These are phyloP conservation scores for Phaeomoniella chlamydospora DNA, from an alignment of 2,329 filamentous ascomycete species.

Conservation along the genomic window DNA sequence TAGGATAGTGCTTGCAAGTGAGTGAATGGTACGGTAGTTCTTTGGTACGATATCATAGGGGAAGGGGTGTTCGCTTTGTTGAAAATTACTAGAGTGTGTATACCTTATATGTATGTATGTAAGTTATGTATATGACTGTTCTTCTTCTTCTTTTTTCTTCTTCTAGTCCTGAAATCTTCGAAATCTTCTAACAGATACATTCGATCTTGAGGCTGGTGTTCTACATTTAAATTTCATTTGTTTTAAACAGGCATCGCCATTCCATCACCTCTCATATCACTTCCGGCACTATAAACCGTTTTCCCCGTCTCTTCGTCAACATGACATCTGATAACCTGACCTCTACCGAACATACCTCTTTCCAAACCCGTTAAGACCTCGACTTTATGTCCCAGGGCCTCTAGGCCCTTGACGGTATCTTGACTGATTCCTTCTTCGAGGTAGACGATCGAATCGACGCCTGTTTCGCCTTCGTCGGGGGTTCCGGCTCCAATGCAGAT, in stretches of 20 bases:
- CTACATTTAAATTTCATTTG: no score
- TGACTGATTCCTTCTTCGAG: constrained; percentile 70
- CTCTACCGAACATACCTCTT: constrained; percentile 64
- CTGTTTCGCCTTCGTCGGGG: constrained; percentile 44
- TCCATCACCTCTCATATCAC: constrained; percentile 78
- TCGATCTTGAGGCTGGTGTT: no score
- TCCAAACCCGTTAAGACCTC: constrained; percentile 50
- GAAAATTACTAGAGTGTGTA: no score
- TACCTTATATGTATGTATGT: no score
- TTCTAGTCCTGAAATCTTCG: no score
- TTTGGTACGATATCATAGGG: no score
- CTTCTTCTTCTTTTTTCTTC: no score
- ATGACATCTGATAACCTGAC: constrained; percentile 71
- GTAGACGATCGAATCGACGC: constrained; percentile 51
- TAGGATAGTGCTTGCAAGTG: no score
- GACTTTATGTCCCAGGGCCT: constrained; percentile 57
- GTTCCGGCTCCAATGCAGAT: constrained; percentile 71
- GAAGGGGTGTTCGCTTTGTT: no score
- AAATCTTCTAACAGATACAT: no score
- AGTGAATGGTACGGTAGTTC: no score
- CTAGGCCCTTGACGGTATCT: constrained; percentile 53
- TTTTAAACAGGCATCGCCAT: constrained; percentile 38
- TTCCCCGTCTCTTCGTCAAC: constrained; percentile 51
- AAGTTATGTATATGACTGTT: no score
- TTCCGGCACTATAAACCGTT: constrained; percentile 73